Percentiles rank a stretch among this genome's conserved stretches.
Evolutionary conservation across 2,329 filamentous ascomycete species (phyloP).

Genomic region (Phyllosticta citriasiana): DNA sequence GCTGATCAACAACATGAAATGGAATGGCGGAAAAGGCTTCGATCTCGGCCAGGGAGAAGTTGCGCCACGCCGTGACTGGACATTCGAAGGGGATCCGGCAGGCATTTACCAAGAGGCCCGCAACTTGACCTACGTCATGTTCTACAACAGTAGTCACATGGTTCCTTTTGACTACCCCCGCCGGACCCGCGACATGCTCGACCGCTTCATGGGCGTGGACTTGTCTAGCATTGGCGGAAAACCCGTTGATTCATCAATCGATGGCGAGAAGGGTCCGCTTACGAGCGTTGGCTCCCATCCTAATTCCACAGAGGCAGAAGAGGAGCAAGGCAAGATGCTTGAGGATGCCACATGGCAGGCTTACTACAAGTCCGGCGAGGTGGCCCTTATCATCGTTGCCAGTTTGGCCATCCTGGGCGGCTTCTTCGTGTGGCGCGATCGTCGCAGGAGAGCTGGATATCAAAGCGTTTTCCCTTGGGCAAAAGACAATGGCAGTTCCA

Average conservation of each 20-base stretch:
- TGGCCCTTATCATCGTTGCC: constrained; percentile 71
- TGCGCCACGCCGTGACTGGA: constrained; percentile 90
- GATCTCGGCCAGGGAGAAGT: constrained; percentile 77
- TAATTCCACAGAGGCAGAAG: constrained; percentile 56
- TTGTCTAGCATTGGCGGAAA: constrained; percentile 77
- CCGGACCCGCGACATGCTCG: constrained; percentile 87
- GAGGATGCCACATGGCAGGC: constrained; percentile 80
- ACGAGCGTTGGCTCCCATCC: constrained; percentile 67
- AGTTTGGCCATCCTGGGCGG: constrained; percentile 66
- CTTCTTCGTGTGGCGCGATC: constrained; percentile 53
- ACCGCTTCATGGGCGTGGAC: constrained; percentile 90
- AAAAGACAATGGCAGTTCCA: constrained; percentile 31
- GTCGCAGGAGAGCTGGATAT: constrained; percentile 38
- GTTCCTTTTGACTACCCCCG: constrained; percentile 89
- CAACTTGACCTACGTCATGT: constrained; percentile 90
- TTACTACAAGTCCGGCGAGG: constrained; percentile 78
- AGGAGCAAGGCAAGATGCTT: constrained; percentile 62
- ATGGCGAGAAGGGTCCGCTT: constrained; percentile 72
- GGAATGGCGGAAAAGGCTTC: constrained; percentile 87
- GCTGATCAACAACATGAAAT: constrained; percentile 80
- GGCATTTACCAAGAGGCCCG: constrained; percentile 92
- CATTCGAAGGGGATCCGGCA: constrained; percentile 76
- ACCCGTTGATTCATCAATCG: constrained; percentile 69
- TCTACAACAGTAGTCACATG: constrained; percentile 97
- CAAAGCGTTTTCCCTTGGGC: constrained; percentile 25